Base-by-base conservation (phyloP, 139 green algal species). In the Nannochloris sp. region DNA sequence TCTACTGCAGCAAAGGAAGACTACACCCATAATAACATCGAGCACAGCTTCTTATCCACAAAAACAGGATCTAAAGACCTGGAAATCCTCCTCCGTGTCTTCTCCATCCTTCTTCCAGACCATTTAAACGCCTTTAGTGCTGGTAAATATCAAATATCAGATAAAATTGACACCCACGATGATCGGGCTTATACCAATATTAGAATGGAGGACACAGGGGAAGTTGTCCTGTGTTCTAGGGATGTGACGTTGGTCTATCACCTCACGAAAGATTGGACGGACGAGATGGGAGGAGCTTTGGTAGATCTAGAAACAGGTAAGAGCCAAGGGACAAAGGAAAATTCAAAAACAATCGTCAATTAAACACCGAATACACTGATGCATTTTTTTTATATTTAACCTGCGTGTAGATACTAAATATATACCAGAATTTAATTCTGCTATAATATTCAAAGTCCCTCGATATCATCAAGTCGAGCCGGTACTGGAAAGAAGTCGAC, bases 81-180 rank as follows among this genome's bases (percentile, higher is more conserved):
- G 5, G 53, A 76, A 4, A 45, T 34, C 10, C 44, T 81, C 33
- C 51, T 77, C 36, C 67, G 80, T 2, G 32, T 72, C 14, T 73
- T 87, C 31, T 60, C 60, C 4, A 51, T 85, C 38, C 56, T 87
- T 38, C 35, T 70, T 24, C 80, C 80, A 1, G 74, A 53, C 3
- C 44, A 33, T 32, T 61, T 81, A 12, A 63, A 72, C 60, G 58
- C 63, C 4, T 86, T 85, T 60, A 77, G 63, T 7, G 76, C 76
- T 15, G 78, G 61, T 0, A 54, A 66, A 34, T 78, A 78, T 34
- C 48, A 67, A 5, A 25, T 24, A 2, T 53, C 33, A 25, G 45
- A 78, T 38, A 60, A 78, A 35, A 78, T 78, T 19, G 66, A 54
- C 9, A 42, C 66, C 0, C 71, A 78, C 23, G 72, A 79, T 36